phyloP scores from a whole-genome alignment of 352 stramenopile genomes.

The Nothophytophthora sp. region DNA sequence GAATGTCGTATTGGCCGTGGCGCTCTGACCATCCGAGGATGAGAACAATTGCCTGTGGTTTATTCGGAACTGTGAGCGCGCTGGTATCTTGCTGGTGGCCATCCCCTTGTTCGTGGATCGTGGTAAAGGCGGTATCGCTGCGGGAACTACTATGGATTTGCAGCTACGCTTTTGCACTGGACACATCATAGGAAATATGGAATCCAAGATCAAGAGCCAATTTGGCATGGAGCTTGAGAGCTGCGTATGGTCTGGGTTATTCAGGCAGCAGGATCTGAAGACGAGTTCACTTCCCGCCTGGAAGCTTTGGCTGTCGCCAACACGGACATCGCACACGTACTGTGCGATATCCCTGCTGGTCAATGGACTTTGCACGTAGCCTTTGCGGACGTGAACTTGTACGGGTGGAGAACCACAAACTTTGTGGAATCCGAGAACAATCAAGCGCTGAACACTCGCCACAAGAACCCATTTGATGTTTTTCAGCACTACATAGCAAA shows the following conservation, averaged over 20 bases:
- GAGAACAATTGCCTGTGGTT: conserved; percentile 13
- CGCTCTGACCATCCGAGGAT: conserved; percentile 3
- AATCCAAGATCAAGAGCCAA: conserved; percentile 2
- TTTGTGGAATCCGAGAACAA: conserved; percentile 19
- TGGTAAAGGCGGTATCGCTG: background rate
- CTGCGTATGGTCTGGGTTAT: conserved; percentile 10
- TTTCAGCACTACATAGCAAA: conserved; percentile 20
- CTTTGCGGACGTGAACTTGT: conserved; percentile 2
- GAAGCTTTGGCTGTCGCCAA: background rate
- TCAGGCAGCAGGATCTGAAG: conserved; percentile 5
- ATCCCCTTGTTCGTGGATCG: conserved; percentile 14
- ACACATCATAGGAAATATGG: conserved; percentile 12
- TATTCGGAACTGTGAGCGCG: background rate
- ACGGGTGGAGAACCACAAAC: conserved; percentile 22
- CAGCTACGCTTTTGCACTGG: conserved; percentile 13
- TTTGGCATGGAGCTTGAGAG: conserved; percentile 1
- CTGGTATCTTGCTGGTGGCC: background rate
- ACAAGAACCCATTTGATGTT: conserved; percentile 6
- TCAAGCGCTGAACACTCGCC: background rate
- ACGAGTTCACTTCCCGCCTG: conserved; percentile 6
- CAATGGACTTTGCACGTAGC: conserved; percentile 13
- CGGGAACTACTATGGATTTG: background rate
- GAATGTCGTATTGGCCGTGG: conserved; percentile 12
- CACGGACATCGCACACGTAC: background rate
- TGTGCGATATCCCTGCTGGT: conserved; percentile 5